A percentile compares a stretch with the other conserved stretches of the same genome.
Evolutionary conservation across 1,284 basidiomycete species (phyloP).

Genomic region (Sporisorium scitamineum): DNA sequence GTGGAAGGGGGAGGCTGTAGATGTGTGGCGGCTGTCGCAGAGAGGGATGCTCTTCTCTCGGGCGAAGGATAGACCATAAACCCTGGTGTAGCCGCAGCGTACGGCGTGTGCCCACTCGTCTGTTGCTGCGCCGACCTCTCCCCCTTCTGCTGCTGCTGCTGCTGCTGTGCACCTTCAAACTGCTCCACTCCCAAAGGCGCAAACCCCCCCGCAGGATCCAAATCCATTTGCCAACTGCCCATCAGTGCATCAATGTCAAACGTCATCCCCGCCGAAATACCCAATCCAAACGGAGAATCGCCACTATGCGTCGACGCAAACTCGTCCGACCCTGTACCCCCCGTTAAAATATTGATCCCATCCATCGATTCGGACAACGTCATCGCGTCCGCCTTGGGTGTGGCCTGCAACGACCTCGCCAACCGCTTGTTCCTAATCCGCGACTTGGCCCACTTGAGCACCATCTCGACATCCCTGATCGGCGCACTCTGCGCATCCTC

Average conservation of each 20-base stretch:
- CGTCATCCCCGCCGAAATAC: constrained; percentile 45
- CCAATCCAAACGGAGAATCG: constrained; percentile 47
- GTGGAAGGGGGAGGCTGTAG: constrained; percentile 7
- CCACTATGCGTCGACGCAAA: constrained; percentile 42
- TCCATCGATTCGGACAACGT: constrained; percentile 23
- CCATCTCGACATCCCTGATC: constrained; percentile 60
- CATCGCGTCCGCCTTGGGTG: constrained; percentile 33
- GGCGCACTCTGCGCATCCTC: constrained; percentile 57
- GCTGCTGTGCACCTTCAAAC: constrained; percentile 2
- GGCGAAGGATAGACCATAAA: constrained; percentile 3
- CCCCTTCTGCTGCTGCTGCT: too few species aligned
- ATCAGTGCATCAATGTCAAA: constrained; percentile 49
- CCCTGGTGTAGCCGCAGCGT: constrained; percentile 5
- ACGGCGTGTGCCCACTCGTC: constrained; percentile 15
- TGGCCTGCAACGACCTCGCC: constrained; percentile 28
- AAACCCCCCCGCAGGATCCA: too few species aligned
- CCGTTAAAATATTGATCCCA: constrained; percentile 23
- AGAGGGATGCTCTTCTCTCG: background rate
- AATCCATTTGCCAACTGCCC: constrained; percentile 45
- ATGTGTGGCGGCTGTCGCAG: background rate
- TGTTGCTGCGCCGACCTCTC: too few species aligned
- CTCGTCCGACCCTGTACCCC: constrained; percentile 29
- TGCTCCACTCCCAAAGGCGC: constrained; percentile 7
- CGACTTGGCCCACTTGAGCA: constrained; percentile 57
- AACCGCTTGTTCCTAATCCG: constrained; percentile 32